Conservation (phyloP, 1,284 basidiomycete genomes). For the Boletus calvinii region DNA sequence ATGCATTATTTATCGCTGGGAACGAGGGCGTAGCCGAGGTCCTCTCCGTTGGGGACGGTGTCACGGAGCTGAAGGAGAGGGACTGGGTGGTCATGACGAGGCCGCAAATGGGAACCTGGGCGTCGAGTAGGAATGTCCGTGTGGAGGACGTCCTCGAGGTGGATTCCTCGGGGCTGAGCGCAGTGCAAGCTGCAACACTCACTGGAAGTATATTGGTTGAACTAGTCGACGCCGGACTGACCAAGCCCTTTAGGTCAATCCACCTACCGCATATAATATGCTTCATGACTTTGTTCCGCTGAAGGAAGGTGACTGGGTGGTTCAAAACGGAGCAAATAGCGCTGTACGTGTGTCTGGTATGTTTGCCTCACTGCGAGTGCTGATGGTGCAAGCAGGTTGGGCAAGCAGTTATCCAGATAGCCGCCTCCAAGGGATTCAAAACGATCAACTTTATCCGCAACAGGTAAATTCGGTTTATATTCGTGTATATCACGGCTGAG, state of each 20-base stretch:
- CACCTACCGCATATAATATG: conserved; percentile 81
- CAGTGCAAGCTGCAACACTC: conserved; percentile 72
- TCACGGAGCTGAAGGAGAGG: conserved; percentile 48
- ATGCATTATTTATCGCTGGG: conserved; percentile 62
- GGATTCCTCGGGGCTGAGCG: conserved; percentile 48
- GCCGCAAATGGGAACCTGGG: conserved; percentile 77
- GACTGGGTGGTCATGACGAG: conserved; percentile 78
- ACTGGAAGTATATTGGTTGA: conserved; percentile 41
- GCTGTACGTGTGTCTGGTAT: conserved; percentile 46
- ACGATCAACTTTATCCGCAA: conserved; percentile 79
- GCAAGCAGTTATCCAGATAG: conserved; percentile 80
- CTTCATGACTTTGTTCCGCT: conserved; percentile 67
- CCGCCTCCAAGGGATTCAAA: conserved; percentile 60
- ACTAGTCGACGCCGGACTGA: neutral
- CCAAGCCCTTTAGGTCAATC: conserved; percentile 62
- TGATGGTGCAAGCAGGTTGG: conserved; percentile 51
- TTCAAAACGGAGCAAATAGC: conserved; percentile 86
- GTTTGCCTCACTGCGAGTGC: neutral
- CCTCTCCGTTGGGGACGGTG: conserved; percentile 54
- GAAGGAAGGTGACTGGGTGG: conserved; percentile 66
- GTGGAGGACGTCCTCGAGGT: conserved; percentile 61
- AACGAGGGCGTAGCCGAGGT: conserved; percentile 81
- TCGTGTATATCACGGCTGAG: neutral
- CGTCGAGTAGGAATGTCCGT: conserved; percentile 55
- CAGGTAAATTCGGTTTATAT: conserved; percentile 41